Evolutionary conservation across 768 basidiomycete genomes (phyloP), one percentile per base, ranked within the genome.

Genomic region (Phanerochaete carnosa): DNA sequence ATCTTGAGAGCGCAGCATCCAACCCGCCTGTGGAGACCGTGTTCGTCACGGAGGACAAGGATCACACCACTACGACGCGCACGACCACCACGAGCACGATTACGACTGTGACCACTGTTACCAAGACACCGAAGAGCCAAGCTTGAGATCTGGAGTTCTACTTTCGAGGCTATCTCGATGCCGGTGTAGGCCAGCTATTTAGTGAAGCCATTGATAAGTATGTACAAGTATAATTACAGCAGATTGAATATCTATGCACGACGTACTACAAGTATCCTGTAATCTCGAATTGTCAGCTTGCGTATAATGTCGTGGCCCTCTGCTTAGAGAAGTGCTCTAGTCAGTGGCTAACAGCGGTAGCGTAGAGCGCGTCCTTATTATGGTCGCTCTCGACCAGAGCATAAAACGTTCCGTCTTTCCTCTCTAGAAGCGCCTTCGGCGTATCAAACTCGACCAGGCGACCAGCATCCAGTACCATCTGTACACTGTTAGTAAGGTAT

Each of bases 391-490:
- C 77, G 0, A 78, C 77, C 26, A 78, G 61, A 9, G 74, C 65
- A 16, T 72, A 70, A 35, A 78, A 68, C 39, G 63, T 52, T 6
- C 77, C 67, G 23, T 74, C 74, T 55, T 83, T 73, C 39, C 65
- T 65, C 53, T 72, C 72, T 33, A 81, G 72, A 45, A 84, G 68
- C 9, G 66, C 69, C 16, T 68, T 69, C 0, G 83, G 83, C 22
- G 73, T 71, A 62, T 80, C 83, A 52, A 76, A 83, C 63, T 83
- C 81, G 33, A 81, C 71, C 66, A 53, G 53, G 15, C 62, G 68
- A 30, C 79, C 78, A 7, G 72, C 71, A 51, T 79, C 78, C 5
- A 79, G 74, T 3, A 79, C 75, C 74, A 79, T 76, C 79, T 78
- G 26, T 28, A 33, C 13, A 11, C 16, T 2, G 33, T 35, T 4